Conservation (phyloP, 305 asterid species). For the Vinca major region DNA sequence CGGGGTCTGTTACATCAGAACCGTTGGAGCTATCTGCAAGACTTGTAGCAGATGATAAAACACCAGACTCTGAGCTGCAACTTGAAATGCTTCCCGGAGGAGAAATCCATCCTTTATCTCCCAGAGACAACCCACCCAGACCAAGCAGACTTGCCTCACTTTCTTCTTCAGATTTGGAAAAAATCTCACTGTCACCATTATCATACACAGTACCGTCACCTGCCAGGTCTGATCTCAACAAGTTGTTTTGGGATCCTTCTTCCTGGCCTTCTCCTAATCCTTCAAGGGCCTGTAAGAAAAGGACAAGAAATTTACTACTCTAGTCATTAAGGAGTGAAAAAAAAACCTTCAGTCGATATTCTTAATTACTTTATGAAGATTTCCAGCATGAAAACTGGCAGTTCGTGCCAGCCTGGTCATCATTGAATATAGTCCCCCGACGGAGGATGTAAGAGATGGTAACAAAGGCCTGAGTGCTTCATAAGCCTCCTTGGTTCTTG, state of each 20-base stretch:
- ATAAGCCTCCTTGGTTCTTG: constrained; percentile 58
- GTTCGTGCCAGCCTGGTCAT: constrained; percentile 81
- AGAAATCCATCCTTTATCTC: constrained; percentile 81
- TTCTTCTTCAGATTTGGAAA: constrained; percentile 46
- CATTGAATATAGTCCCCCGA: constrained; percentile 72
- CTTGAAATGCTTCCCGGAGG: constrained; percentile 70
- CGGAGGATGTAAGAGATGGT: constrained; percentile 61
- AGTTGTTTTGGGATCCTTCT: constrained; percentile 53
- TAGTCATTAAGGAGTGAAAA: neutral
- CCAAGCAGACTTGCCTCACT: constrained; percentile 40
- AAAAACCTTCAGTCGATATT: neutral
- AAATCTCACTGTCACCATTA: constrained; percentile 42
- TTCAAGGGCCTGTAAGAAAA: constrained; percentile 75
- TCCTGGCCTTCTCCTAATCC: constrained; percentile 95
- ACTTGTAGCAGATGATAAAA: constrained; percentile 53
- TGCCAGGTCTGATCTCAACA: constrained; percentile 43
- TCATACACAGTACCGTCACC: constrained; percentile 40
- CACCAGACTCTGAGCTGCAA: constrained; percentile 49
- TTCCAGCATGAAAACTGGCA: constrained; percentile 97
- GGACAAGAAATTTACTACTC: neutral
- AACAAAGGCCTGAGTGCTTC: constrained; percentile 77
- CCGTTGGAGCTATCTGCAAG: constrained; percentile 46
- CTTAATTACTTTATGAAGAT: constrained; percentile 79
- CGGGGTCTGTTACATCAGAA: constrained; percentile 37
- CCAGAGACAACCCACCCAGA: constrained; percentile 40